Evolutionary conservation across 352 stramenopile genomes (phyloP).

Genomic region (Pythium myriotylum): DNA sequence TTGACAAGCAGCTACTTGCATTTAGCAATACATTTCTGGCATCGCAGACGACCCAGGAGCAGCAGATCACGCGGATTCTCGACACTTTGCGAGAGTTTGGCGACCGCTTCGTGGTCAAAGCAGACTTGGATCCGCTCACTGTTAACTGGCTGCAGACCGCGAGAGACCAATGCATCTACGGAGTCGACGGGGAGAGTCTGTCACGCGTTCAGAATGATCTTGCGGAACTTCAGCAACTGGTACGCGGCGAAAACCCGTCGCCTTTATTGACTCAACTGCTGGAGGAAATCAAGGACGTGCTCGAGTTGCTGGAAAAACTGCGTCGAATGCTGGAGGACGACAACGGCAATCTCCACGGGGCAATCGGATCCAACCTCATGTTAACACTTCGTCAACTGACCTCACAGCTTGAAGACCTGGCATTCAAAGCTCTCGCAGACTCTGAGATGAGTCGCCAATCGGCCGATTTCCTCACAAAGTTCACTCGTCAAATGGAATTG

Average conservation of each 20-base stretch:
- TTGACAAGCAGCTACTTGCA: constrained; percentile 28
- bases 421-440: constrained; percentile 21
- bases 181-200: constrained; percentile 38
- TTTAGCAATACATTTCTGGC: constrained; percentile 28
- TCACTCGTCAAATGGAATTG: constrained; percentile 64
- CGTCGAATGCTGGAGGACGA: constrained; percentile 22
- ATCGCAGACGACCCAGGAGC: constrained; percentile 34
- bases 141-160: constrained; percentile 47
- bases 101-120: constrained; percentile 30
- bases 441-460: constrained; percentile 5
- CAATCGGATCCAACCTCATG: constrained; percentile 34
- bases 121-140: constrained; percentile 32
- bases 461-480: constrained; percentile 35
- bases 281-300: constrained; percentile 33
- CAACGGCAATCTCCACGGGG: constrained; percentile 13
- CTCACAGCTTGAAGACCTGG: constrained; percentile 39
- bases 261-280: constrained; percentile 33
- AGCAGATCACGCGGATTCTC: constrained; percentile 29
- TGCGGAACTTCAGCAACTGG: constrained; percentile 30
- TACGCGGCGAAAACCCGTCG: constrained; percentile 32
- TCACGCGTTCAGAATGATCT: constrained; percentile 38
- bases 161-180: constrained; percentile 60
- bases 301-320: constrained; percentile 36
- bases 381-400: constrained; percentile 47
- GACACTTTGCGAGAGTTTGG: constrained; percentile 28